These are phyloP conservation scores for Teunomyces aglyptinius DNA, from an alignment of 805 yeast species.

Conservation along the genomic window DNA sequence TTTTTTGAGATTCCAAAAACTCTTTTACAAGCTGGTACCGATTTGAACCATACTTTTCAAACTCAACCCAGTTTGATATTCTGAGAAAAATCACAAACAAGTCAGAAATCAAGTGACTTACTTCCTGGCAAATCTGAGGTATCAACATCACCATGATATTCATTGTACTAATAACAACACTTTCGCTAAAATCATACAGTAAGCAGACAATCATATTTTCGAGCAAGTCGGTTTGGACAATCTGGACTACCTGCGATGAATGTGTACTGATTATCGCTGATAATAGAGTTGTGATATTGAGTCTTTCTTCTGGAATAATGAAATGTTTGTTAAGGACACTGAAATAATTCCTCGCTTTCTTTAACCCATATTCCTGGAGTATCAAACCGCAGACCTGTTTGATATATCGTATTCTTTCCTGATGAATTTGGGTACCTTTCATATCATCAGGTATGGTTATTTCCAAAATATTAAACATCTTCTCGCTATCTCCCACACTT, in stretches of 20 bases:
- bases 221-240: constrained; percentile 36
- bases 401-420: constrained; percentile 51
- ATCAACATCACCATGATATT: constrained; percentile 30
- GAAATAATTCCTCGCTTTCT: constrained; percentile 36
- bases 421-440: constrained; percentile 30
- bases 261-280: constrained; percentile 28
- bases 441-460: constrained; percentile 15
- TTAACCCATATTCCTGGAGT: constrained; percentile 43
- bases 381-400: constrained; percentile 42
- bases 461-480: constrained; percentile 16
- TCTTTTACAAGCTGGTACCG: constrained; percentile 9
- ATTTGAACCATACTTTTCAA: constrained; percentile 11
- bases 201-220: constrained; percentile 36
- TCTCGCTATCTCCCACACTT: constrained; percentile 19
- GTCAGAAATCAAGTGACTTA: constrained; percentile 35
- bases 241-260: constrained; percentile 24
- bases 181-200: constrained; percentile 40
- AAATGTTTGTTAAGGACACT: constrained; percentile 36
- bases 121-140: constrained; percentile 43
- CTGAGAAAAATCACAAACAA: constrained; percentile 47
- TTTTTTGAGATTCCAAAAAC: constrained; percentile 7
- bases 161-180: constrained; percentile 36
- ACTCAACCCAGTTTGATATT: constrained; percentile 25
- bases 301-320: constrained; percentile 29
- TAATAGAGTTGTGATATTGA: constrained; percentile 38